These are phyloP conservation scores for Porcisia deanei DNA, from an alignment of 208 protist species.

Conservation along the genomic window DNA sequence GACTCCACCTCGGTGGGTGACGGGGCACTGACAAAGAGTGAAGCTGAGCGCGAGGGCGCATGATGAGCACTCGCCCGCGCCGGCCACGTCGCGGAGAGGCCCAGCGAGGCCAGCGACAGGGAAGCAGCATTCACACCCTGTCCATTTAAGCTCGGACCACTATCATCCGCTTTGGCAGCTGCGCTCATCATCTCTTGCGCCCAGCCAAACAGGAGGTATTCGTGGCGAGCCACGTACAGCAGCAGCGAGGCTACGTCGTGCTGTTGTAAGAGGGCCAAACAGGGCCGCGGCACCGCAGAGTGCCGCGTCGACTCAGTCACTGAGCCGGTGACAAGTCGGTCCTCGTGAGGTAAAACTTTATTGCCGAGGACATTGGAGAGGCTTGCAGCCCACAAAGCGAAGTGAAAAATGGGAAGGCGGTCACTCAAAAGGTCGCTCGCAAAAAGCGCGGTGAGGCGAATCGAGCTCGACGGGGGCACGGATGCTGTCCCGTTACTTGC, in stretches of 20 bases:
- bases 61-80: neutral
- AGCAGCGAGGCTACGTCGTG: neutral
- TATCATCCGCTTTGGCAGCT: neutral
- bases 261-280: neutral
- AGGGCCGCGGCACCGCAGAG: neutral
- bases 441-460: conserved; percentile 14
- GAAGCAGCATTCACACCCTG: neutral
- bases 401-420: conserved; percentile 2
- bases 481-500: neutral
- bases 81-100: neutral
- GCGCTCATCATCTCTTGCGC: neutral
- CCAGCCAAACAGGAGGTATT: conserved; percentile 19
- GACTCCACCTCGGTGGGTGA: neutral
- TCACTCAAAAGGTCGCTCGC: conserved; percentile 14
- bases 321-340: neutral
- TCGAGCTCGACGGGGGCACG: neutral
- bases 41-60: neutral
- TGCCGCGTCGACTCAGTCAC: neutral
- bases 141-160: neutral
- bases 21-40: neutral
- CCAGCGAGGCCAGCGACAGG: neutral
- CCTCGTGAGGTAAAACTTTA: neutral
- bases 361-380: neutral
- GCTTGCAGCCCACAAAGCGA: neutral
- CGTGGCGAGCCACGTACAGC: conserved; percentile 21